These are phyloP conservation scores for Picochlorum sp. DNA, from an alignment of 139 green algal species.

Conservation along the genomic window DNA sequence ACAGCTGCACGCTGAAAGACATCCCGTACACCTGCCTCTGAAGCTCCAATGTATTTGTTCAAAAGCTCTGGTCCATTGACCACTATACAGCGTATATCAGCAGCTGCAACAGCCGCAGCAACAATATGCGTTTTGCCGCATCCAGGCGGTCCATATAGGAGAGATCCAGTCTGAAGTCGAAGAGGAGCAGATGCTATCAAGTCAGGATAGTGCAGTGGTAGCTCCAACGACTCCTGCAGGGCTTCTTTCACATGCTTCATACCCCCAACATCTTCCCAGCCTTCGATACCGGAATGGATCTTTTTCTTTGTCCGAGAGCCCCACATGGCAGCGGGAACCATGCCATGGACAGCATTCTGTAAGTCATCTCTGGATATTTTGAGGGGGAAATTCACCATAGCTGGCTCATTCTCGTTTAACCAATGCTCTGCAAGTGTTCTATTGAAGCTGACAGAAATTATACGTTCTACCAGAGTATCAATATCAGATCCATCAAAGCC, in stretches of 20 bases:
- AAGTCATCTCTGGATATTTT: conserved; percentile 35
- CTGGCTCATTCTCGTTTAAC: background rate
- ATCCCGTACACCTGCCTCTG: conserved; percentile 81
- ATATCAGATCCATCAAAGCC: conserved; percentile 72
- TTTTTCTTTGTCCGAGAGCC: conserved; percentile 18
- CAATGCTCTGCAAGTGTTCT: conserved; percentile 18
- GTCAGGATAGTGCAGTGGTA: conserved; percentile 54
- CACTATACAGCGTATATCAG: conserved; percentile 57
- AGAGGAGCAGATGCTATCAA: conserved; percentile 65
- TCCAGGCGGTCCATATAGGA: conserved; percentile 94
- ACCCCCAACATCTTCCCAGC: conserved; percentile 81
- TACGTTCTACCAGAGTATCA: conserved; percentile 55
- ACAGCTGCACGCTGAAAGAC: conserved; percentile 76
- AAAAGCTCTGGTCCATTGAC: conserved; percentile 94
- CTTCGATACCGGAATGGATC: conserved; percentile 25
- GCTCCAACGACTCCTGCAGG: conserved; percentile 73
- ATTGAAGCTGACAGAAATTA: conserved; percentile 37
- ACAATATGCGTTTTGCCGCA: conserved; percentile 95
- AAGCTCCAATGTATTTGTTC: conserved; percentile 98
- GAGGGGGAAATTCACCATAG: conserved; percentile 4
- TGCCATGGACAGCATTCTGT: conserved; percentile 38
- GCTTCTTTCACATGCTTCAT: conserved; percentile 60
- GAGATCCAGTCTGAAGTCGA: conserved; percentile 77
- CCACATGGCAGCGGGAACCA: conserved; percentile 62
- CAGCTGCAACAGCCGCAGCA: conserved; percentile 62